phyloP scores from a whole-genome alignment of 371 early-diverging fungal species.

The Parasitella parasitica region DNA sequence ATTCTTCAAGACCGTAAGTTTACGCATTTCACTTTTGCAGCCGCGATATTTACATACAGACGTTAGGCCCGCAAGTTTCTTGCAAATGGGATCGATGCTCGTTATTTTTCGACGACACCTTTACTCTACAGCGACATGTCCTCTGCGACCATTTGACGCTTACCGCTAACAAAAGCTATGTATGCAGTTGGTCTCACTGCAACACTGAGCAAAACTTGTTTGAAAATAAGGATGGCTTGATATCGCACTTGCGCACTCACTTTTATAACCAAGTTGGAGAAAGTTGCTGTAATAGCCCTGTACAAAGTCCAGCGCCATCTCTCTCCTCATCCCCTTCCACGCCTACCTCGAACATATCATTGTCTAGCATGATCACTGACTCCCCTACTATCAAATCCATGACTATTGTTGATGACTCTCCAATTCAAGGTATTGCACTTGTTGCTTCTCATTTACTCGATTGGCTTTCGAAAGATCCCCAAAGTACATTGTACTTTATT shows the following conservation, averaged over 20 bases:
- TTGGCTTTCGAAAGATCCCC: conserved; percentile 62
- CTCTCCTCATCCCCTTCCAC: conserved; percentile 22
- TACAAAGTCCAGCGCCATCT: conserved; percentile 11
- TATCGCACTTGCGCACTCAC: conserved; percentile 22
- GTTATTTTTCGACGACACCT: conserved; percentile 42
- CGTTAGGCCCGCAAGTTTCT: conserved; percentile 22
- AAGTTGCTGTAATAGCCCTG: conserved; percentile 21
- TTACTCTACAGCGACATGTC: conserved; percentile 49
- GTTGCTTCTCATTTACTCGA: conserved; percentile 66
- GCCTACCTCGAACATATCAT: conserved; percentile 19
- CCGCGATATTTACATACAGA: not conserved
- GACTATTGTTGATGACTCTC: conserved; percentile 1
- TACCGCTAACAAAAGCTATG: not conserved
- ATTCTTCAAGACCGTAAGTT: conserved; percentile 37
- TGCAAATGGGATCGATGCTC: conserved; percentile 59
- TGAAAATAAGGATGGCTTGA: conserved; percentile 9
- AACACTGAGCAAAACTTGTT: conserved; percentile 6
- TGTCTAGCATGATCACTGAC: not conserved
- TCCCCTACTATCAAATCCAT: not conserved
- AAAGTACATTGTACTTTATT: conserved; percentile 55
- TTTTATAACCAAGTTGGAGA: conserved; percentile 14
- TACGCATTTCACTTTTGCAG: no score
- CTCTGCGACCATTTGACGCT: conserved; percentile 37
- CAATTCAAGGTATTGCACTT: conserved; percentile 64
- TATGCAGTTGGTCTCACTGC: conserved; percentile 9